A percentile compares a stretch with the other conserved stretches of the same genome.
Conservation (phyloP, 1,139 yeast species). For the Debaryomyces sp. region DNA sequence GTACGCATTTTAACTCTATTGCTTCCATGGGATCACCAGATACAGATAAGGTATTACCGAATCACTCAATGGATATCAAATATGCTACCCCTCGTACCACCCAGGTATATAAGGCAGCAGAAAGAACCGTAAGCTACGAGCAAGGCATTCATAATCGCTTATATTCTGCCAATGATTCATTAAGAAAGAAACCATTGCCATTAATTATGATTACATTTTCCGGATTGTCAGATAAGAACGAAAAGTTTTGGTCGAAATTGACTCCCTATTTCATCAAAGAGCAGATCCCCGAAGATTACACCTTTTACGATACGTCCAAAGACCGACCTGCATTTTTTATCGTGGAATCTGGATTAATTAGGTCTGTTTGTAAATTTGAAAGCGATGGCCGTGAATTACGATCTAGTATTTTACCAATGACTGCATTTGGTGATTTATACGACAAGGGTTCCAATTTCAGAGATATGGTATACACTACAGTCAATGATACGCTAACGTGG, state of each 20-base stretch:
- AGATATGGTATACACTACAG: constrained; percentile 49
- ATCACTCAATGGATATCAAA: constrained; percentile 17
- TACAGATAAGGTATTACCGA: constrained; percentile 14
- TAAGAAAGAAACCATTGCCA: constrained; percentile 65
- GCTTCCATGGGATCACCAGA: background rate
- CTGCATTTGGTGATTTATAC: constrained; percentile 79
- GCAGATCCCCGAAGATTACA: constrained; percentile 50
- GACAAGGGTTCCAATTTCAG: constrained; percentile 38
- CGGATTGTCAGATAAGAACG: constrained; percentile 63
- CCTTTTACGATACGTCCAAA: constrained; percentile 47
- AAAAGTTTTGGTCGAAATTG: constrained; percentile 64
- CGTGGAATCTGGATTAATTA: constrained; percentile 79
- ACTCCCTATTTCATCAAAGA: constrained; percentile 56
- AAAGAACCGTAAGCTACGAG: constrained; percentile 49
- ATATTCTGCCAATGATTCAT: constrained; percentile 27
- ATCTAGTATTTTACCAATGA: constrained; percentile 84
- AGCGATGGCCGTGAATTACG: constrained; percentile 60
- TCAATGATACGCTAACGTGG: constrained; percentile 72
- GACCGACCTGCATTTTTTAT: constrained; percentile 59
- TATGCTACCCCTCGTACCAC: constrained; percentile 67
- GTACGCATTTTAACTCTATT: background rate
- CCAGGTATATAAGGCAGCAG: constrained; percentile 65
- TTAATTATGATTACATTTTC: constrained; percentile 70
- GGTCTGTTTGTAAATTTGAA: constrained; percentile 58
- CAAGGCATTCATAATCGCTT: constrained; percentile 37